Conservation (phyloP, 2,329 filamentous ascomycete species). For the Trichoderma sp. region DNA sequence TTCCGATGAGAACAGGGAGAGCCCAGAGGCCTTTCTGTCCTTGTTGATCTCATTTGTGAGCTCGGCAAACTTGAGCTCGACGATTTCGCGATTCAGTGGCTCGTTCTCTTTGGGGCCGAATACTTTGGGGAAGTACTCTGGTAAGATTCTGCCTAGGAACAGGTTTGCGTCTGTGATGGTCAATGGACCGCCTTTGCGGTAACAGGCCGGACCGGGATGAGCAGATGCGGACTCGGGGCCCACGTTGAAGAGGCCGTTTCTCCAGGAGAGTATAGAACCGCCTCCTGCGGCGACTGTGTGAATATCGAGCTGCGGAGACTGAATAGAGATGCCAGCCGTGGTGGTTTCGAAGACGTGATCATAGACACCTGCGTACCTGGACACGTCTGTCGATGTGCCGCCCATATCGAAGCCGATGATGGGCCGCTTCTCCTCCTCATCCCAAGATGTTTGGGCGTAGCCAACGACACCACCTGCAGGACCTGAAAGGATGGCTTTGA, state of each 20-base stretch:
- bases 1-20: constrained; percentile 31
- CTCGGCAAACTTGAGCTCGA: constrained; percentile 40
- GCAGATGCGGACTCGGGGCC: constrained; percentile 70
- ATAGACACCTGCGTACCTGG: constrained; percentile 55
- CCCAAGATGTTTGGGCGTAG: constrained; percentile 71
- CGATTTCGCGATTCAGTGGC: constrained; percentile 41
- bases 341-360: constrained; percentile 66
- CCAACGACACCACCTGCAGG: constrained; percentile 78
- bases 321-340: constrained; percentile 74
- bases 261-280: constrained; percentile 67
- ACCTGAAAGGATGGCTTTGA: constrained; percentile 69
- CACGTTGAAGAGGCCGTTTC: constrained; percentile 70
- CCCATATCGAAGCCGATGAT: constrained; percentile 74
- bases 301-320: constrained; percentile 77
- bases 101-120: constrained; percentile 28
- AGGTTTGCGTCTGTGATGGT: constrained; percentile 73
- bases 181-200: constrained; percentile 68
- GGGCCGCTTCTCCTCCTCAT: constrained; percentile 62
- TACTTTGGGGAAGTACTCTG: constrained; percentile 70
- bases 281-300: constrained; percentile 78
- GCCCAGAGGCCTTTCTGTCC: constrained; percentile 30
- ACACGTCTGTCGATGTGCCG: constrained; percentile 75
- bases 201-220: constrained; percentile 70
- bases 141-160: constrained; percentile 57
- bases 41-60: constrained; percentile 44